Base-by-base conservation (phyloP, 192 early-diverging fungal species). In the Coemansia sp. region DNA sequence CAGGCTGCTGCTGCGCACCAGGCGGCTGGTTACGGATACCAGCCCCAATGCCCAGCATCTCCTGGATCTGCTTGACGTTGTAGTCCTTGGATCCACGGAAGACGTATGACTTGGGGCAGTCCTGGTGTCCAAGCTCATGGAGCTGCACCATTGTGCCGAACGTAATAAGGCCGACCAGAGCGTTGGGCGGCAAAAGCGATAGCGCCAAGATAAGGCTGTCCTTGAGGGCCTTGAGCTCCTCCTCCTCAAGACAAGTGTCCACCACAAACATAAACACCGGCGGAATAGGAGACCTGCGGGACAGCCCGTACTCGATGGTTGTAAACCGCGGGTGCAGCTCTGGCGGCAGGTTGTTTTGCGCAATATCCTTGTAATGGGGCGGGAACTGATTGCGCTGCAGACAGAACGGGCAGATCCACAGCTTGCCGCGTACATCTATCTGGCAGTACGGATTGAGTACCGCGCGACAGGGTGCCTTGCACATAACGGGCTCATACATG, bases 341-440 rank as follows among this genome's bases (percentile, higher is more conserved):
- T 30, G 94, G 90, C 3, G 97, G 97, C 51, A 99, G 86, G 64
- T 96, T 95, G 63, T 87, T 89, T 31, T 86, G 88, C 45, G 91
- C 91, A 70, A 99, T 96, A 76, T 99, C 95, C 70, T 91, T 90
- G 75, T 99, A 99, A 65, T 99, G 95, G 68, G 94, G 91, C 26
- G 97, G 96, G 70, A 99, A 92, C 70, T 93, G 92, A 80, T 98
- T 99, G 43, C 97, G 89, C 71, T 94, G 91, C 72, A 97, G 78
- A 70, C 97, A 98, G 79, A 99, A 95, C n/a, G 97, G 94, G 68
- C 97, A 99, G 63, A 96, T 95, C 97, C 97, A 99, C 30, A 98
- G 84, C 78, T 94, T 95, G 12, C 88, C 91, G 35, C 94, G 93
- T 21, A 95, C 89, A 79, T 99, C 97, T 67, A 98, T 93, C 84